Percentiles rank a stretch among this genome's conserved stretches.
These are phyloP conservation scores for Hygrophoropsis aurantiaca DNA, from an alignment of 768 basidiomycete genomes.

Conservation along the genomic window DNA sequence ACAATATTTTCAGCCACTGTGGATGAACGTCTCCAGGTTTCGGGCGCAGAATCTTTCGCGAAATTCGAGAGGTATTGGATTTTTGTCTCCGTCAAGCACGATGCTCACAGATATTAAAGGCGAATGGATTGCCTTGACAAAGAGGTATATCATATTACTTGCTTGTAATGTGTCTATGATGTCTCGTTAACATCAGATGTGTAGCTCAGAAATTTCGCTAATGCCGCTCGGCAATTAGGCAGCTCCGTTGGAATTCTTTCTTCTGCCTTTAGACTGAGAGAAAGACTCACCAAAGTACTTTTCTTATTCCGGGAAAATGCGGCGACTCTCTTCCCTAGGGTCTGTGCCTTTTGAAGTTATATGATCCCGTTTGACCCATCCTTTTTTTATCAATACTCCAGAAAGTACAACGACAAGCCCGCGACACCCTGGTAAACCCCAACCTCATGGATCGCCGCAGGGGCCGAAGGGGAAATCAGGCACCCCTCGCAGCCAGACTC, in stretches of 20 bases:
- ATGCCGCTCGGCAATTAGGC: constrained; percentile 44
- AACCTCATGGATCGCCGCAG: constrained; percentile 15
- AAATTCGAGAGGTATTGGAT: constrained; percentile 45
- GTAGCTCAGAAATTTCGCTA: constrained; percentile 44
- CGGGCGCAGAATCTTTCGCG: constrained; percentile 49
- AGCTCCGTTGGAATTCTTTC: constrained; percentile 45
- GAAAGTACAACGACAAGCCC: constrained; percentile 31
- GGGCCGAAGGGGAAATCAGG: constrained; percentile 11
- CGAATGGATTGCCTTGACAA: constrained; percentile 38
- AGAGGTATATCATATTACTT: constrained; percentile 25
- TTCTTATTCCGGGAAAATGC: constrained; percentile 47
- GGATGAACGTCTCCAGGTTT: constrained; percentile 50
- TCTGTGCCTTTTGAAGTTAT: constrained; percentile 25
- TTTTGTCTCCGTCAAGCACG: background rate
- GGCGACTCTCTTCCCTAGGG: constrained; percentile 42
- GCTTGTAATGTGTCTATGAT: background rate
- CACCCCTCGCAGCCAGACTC: constrained; percentile 30
- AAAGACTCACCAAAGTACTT: constrained; percentile 40
- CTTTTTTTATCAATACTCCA: no score
- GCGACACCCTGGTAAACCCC: constrained; percentile 27
- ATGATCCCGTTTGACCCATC: constrained; percentile 26
- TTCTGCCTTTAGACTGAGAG: constrained; percentile 41
- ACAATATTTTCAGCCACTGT: constrained; percentile 31
- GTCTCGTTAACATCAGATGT: background rate
- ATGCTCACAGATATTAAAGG: constrained; percentile 15